Evolutionary conservation across 495 filamentous ascomycete genomes (phyloP), one percentile per base, ranked within the genome.

Genomic region (Penicillium arizonense): DNA sequence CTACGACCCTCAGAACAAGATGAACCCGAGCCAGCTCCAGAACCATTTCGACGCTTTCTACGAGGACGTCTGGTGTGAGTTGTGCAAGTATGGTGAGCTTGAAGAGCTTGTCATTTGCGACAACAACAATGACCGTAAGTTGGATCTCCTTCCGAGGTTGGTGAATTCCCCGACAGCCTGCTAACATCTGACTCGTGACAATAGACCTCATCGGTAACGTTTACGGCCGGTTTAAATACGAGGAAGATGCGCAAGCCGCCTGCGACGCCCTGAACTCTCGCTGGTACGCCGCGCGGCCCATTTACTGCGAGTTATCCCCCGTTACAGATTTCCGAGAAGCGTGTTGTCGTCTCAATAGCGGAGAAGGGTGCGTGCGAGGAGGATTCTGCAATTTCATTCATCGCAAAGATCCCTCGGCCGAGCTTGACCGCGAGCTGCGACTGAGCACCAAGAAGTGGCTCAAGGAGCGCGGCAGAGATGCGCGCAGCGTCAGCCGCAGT

Each of bases 301-400:
- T 98, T 68, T 98, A 98, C 76, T 97, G 93, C 84, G 94, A 98
- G 68, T 75, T 98, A 46, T 90, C 85, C 44, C 94, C 94, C 63
- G 94, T 98, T 18, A 98, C 94, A 37, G 94, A 98, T 78, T 98
- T 98, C 76, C 83, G 94, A 64, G 94, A 98, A 80, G 94, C 94
- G 2, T 98, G 94, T 71, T 98, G 94, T 74, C 81, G 94, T 41
- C 77, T 97, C 44, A 98, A 98, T 68, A 87, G 82, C 38, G 94
- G 92, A 35, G 94, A 97, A 68, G 94, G 94, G 3, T 98, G 94
- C 74, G 92, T 97, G 16, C 78, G 94, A 50, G 95, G 91, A 36
- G 94, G 94, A 2, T 97, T 97, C 76, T 98, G 94, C 80, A 98
- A 98, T 67, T 98, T 98, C 71, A 98, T 98, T 50, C 94, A 98